Percentiles rank a stretch among this genome's conserved stretches.
phyloP scores from a whole-genome alignment of 2,329 filamentous ascomycete species.

The Pseudocercospora eumusae region DNA sequence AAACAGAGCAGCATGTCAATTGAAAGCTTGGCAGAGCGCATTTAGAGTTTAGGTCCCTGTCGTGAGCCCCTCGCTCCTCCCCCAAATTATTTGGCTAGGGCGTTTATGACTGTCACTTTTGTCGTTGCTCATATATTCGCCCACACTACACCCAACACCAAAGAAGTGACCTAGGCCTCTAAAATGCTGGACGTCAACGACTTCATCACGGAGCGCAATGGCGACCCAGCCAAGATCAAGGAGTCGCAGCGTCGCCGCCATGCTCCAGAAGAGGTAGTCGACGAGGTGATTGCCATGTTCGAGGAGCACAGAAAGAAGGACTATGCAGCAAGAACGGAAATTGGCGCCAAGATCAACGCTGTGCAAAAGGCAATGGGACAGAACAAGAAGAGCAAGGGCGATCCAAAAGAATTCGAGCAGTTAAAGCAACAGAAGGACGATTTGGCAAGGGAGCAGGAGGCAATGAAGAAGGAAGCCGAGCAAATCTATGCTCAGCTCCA shows the following conservation, averaged over 20 bases:
- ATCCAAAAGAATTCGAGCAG: constrained; percentile 76
- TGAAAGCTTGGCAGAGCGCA: neutral
- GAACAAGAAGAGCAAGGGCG: constrained; percentile 94
- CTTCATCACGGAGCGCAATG: constrained; percentile 74
- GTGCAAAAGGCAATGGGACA: constrained; percentile 85
- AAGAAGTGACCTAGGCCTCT: neutral
- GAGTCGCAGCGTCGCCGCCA: constrained; percentile 83
- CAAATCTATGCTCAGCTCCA: constrained; percentile 75
- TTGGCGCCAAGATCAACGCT: constrained; percentile 81
- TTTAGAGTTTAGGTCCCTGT: neutral
- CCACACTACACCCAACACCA: neutral
- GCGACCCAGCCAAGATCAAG: constrained; percentile 86
- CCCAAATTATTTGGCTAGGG: constrained; percentile 4
- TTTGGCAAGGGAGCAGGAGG: constrained; percentile 80
- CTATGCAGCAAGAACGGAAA: constrained; percentile 66
- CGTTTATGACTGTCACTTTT: neutral
- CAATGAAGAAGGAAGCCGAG: constrained; percentile 69
- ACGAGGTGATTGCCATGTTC: constrained; percentile 84
- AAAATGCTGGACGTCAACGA: constrained; percentile 52
- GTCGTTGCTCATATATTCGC: neutral
- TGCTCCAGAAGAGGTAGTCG: constrained; percentile 79
- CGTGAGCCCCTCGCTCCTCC: neutral
- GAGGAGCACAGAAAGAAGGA: constrained; percentile 74
- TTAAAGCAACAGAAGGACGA: constrained; percentile 75
- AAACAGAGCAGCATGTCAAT: neutral